phyloP scores from a whole-genome alignment of 805 yeast genomes.

The Metahyphopichia silvanorum region DNA sequence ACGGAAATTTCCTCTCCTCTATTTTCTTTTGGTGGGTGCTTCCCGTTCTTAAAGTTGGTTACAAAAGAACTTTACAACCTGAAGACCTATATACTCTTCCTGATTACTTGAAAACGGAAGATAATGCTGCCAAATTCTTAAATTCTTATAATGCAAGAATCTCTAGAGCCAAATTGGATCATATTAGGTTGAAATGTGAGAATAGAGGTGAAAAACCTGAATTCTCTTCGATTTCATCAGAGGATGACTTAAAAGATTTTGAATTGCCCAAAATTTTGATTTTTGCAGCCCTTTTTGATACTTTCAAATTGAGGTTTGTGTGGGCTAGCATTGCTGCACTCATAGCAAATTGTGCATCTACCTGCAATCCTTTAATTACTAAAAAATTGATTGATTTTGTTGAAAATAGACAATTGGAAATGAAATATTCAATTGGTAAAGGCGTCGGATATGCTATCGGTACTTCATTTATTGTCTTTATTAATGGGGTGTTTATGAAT shows the following conservation, averaged over 20 bases:
- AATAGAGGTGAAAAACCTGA: constrained; percentile 15
- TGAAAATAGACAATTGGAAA: constrained; percentile 45
- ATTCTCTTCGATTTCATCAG: constrained; percentile 11
- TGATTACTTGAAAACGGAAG: constrained; percentile 17
- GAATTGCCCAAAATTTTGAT: constrained; percentile 39
- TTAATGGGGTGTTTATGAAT: constrained; percentile 38
- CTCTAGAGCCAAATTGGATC: constrained; percentile 11
- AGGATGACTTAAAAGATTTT: constrained; percentile 26
- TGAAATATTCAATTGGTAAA: constrained; percentile 40
- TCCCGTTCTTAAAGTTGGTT: constrained; percentile 40
- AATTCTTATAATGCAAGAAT: constrained; percentile 1
- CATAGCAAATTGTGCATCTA: constrained; percentile 45
- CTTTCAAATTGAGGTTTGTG: constrained; percentile 46
- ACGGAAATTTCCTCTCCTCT: constrained; percentile 43
- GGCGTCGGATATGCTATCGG: constrained; percentile 83
- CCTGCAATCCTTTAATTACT: constrained; percentile 65
- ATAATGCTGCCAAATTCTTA: constrained; percentile 13
- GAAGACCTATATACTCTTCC: constrained; percentile 36
- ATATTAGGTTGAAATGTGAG: constrained; percentile 18
- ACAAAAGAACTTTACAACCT: constrained; percentile 33
- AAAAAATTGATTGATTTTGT: constrained; percentile 64
- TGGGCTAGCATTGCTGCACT: constrained; percentile 40
- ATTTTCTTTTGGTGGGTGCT: constrained; percentile 38
- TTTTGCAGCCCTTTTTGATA: constrained; percentile 44
- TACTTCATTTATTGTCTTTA: constrained; percentile 51